Evolutionary conservation across 306 rosid genomes (phyloP), one percentile per base, ranked within the genome.

Genomic region (Luffa acutangula): DNA sequence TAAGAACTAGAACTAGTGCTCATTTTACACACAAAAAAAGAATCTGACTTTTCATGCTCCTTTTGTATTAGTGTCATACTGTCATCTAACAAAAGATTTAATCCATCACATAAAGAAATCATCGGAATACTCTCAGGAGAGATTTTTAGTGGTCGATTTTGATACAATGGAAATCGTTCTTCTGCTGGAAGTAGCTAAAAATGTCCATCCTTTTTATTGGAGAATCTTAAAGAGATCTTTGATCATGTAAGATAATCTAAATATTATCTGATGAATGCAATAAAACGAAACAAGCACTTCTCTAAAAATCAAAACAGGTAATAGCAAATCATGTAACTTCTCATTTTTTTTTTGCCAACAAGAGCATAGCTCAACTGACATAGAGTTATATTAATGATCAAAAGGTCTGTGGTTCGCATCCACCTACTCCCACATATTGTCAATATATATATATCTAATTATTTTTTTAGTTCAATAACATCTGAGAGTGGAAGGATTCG

Each of bases 1-100:
- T 18, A 69, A 42, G 49, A 69, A 69, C 54, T 69, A 67, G 75
- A 67, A 67, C 9, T 69, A 45, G 76, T 43, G 54, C 76, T 70
- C 56, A 42, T 20, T 70, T 70, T 70, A 70, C 8, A 45, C 56
- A 9, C 31, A 25, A 25, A 15, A 15, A 36, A 10, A 1, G 11
- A 43, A 9, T 45, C 76, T 70, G 18, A 5, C 20, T 43, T 70
- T 5, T 45, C 15, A 20, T 70, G 56, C n/a, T 70, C 7, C 53
- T 43, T 70, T 70, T 20, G 56, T 31, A 45, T 66, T 41, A 37
- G 33, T 42, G 75, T 43, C 54, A 21, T 43, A 37, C 15, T 42
- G 75, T 43, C 54, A 21, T 43, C 37, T 43, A 12, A 45, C 39
- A 11, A 70, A 45, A 43, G 31, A n/a, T 70, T 43, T 6, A 21